A percentile compares a stretch with the other conserved stretches of the same genome.
These are phyloP conservation scores for Phalaenopsis aphrodite DNA, from an alignment of 106 monocot genomes.

Conservation along the genomic window DNA sequence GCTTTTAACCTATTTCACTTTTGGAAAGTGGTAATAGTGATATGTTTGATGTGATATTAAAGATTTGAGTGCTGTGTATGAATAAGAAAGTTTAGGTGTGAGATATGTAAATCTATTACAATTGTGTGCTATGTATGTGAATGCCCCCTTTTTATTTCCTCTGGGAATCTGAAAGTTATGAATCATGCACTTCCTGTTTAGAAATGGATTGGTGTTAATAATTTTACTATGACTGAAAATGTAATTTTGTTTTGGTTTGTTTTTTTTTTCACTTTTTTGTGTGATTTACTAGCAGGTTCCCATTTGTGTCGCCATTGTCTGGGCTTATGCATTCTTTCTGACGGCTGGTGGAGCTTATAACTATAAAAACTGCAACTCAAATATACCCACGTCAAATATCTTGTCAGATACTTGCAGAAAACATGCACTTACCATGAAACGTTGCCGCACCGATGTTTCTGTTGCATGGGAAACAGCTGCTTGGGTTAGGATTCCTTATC, in stretches of 20 bases:
- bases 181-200: background rate
- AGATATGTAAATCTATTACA: no score
- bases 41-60: no score
- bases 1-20: no score
- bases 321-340: slow-evolving; percentile 98
- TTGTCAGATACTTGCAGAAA: slow-evolving; percentile 70
- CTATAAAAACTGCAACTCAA: slow-evolving; percentile 71
- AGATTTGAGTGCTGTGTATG: no score
- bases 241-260: background rate
- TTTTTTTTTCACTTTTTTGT: background rate
- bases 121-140: no score
- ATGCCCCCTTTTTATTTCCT: background rate
- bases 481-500: slow-evolving; percentile 96
- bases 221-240: background rate
- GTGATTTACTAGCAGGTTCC: slow-evolving; percentile 56
- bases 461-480: slow-evolving; percentile 78
- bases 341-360: slow-evolving; percentile 88
- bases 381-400: slow-evolving; percentile 86
- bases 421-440: slow-evolving; percentile 58
- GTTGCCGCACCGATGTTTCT: slow-evolving; percentile 88
- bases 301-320: slow-evolving; percentile 75
- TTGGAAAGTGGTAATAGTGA: no score
- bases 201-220: background rate
- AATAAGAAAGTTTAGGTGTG: no score
- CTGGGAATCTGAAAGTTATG: background rate